Evolutionary conservation across 345 rosid genomes (phyloP).

Genomic region (Syzygium grande): DNA sequence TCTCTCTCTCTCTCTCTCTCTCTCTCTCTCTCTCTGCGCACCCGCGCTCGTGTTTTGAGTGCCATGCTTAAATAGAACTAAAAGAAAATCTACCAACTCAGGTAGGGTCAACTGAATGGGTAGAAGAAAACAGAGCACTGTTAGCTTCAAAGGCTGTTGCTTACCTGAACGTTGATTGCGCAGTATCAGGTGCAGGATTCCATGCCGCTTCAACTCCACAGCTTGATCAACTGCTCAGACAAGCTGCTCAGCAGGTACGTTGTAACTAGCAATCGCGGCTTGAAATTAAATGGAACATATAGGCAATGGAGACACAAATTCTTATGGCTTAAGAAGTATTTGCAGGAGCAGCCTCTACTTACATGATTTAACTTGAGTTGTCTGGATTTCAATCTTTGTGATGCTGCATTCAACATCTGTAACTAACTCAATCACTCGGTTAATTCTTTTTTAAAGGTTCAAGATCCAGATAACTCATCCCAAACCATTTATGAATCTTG

Average conservation of each 20-base stretch:
- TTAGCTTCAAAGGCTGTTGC: conserved; percentile 66
- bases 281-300: background rate
- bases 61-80: background rate
- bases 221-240: conserved; percentile 57
- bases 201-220: conserved; percentile 70
- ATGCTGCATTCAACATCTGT: background rate
- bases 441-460: conserved; percentile 34
- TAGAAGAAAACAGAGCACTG: conserved; percentile 77
- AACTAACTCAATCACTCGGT: background rate
- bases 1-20: background rate
- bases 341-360: background rate
- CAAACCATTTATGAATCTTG: conserved; percentile 61
- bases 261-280: background rate
- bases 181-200: conserved; percentile 59
- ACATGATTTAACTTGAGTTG: background rate
- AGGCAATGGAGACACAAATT: background rate
- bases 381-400: background rate
- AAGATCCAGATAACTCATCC: conserved; percentile 68
- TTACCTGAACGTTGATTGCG: conserved; percentile 62
- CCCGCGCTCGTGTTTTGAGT: background rate
- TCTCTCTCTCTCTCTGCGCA: background rate
- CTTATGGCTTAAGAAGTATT: background rate
- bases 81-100: conserved; percentile 11
- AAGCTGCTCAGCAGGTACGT: conserved; percentile 56
- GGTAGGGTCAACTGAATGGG: conserved; percentile 94